phyloP scores from a whole-genome alignment of 1,284 basidiomycete genomes.

The Stereum hirsutum region DNA sequence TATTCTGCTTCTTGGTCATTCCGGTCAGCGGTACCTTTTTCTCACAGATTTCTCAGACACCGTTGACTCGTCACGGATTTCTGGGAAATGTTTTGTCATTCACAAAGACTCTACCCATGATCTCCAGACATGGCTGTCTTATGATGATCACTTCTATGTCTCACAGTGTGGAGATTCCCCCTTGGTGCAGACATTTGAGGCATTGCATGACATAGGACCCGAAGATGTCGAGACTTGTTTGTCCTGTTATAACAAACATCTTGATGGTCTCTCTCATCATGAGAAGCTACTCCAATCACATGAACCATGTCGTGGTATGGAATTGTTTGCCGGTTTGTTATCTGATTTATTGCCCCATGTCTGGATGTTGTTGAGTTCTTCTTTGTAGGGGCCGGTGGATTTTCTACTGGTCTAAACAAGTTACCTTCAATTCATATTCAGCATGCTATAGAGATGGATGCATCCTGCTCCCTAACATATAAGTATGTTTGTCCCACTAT shows the following conservation, averaged over 20 bases:
- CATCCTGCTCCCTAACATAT: conserved; percentile 53
- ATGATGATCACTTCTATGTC: conserved; percentile 49
- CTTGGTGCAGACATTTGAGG: too few relatives aligned
- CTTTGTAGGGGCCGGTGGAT: conserved; percentile 53
- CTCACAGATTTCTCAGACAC: conserved; percentile 21
- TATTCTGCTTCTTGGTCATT: background rate
- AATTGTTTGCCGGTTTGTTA: conserved; percentile 51
- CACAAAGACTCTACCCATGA: conserved; percentile 17
- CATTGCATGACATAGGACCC: too few relatives aligned
- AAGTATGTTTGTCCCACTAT: conserved; percentile 25
- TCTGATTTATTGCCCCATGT: background rate
- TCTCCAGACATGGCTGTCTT: conserved; percentile 36
- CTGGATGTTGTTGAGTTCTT: conserved; percentile 3
- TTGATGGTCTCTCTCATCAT: too few relatives aligned
- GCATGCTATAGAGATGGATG: conserved; percentile 58
- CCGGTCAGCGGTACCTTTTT: conserved; percentile 33
- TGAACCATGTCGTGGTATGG: too few relatives aligned
- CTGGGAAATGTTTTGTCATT: conserved; percentile 13
- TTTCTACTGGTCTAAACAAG: conserved; percentile 53
- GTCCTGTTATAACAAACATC: too few relatives aligned
- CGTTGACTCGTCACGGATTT: conserved; percentile 24
- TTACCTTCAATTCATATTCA: conserved; percentile 50
- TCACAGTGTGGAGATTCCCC: conserved; percentile 21
- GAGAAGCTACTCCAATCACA: too few relatives aligned
- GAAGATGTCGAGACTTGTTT: too few relatives aligned